phyloP scores from a whole-genome alignment of 257 asterid genomes.

The Handroanthus guayacan region DNA sequence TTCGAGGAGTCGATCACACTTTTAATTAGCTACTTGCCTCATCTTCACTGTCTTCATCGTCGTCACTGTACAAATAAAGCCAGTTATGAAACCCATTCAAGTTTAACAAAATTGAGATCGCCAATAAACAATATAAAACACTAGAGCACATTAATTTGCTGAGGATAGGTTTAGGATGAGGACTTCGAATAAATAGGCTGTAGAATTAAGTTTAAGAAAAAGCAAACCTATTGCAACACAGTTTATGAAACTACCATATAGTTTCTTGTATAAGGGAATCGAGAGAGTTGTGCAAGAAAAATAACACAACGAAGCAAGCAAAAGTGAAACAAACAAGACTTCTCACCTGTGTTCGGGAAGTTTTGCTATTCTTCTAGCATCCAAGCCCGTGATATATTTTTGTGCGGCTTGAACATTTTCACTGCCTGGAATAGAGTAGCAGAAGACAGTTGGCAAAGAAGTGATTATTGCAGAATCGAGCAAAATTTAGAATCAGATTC shows the following conservation, averaged over 20 bases:
- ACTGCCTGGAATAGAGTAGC: slow-evolving; percentile 55
- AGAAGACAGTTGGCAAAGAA: slow-evolving; percentile 10
- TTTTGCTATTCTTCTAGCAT: slow-evolving; percentile 94
- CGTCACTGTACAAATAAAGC: slow-evolving; percentile 68
- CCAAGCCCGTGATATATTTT: slow-evolving; percentile 91
- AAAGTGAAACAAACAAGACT: neutral
- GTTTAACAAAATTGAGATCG: neutral
- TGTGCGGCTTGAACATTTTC: slow-evolving; percentile 96
- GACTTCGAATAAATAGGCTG: neutral
- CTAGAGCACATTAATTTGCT: slow-evolving; percentile 1
- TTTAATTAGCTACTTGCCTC: slow-evolving; percentile 49
- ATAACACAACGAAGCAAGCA: slow-evolving; percentile 18
- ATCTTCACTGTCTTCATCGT: slow-evolving; percentile 68
- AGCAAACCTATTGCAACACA: neutral
- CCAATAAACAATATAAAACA: neutral
- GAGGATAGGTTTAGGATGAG: neutral
- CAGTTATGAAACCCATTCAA: neutral
- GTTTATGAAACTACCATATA: neutral
- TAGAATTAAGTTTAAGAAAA: neutral
- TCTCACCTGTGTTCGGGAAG: slow-evolving; percentile 90
- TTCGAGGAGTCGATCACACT: neutral
- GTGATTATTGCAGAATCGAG: neutral
- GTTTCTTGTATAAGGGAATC: neutral
- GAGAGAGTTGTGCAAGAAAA: neutral
- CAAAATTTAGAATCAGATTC: slow-evolving; percentile 12